Percentiles rank a stretch among this genome's conserved stretches.
Conservation (phyloP, 257 asterid genomes). For the Solanum neorickii region DNA sequence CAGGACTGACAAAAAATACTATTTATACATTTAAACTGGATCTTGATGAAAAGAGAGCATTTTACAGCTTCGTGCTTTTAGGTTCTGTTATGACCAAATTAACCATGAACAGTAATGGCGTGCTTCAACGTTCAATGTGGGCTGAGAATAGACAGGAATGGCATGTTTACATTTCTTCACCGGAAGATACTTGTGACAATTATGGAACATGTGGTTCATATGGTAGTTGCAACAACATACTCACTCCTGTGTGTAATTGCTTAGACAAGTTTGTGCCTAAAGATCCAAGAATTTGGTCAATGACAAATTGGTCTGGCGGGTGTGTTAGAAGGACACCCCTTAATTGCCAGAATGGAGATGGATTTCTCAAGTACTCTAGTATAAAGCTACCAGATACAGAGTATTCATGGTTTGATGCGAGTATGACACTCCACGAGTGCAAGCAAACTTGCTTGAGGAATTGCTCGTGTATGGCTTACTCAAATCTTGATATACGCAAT, state of each 20-base stretch:
- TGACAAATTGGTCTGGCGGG: conserved; percentile 12
- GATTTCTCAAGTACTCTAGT: conserved; percentile 3
- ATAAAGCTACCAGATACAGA: conserved; percentile 19
- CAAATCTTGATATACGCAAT: conserved; percentile 7
- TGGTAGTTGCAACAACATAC: conserved; percentile 14
- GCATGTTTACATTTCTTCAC: background rate
- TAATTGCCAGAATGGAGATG: conserved; percentile 13
- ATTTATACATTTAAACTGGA: background rate
- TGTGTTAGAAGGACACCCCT: conserved; percentile 14
- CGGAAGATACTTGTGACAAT: conserved; percentile 18
- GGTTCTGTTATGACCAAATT: conserved; percentile 10
- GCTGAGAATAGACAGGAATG: conserved; percentile 6
- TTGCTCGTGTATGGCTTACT: conserved; percentile 24
- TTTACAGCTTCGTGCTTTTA: background rate
- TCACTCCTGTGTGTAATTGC: conserved; percentile 16
- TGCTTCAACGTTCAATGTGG: conserved; percentile 5
- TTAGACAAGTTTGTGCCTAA: conserved; percentile 17
- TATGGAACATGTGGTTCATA: conserved; percentile 16
- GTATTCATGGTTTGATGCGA: conserved; percentile 6
- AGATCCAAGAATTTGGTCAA: conserved; percentile 10
- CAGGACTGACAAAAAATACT: background rate
- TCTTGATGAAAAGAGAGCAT: background rate
- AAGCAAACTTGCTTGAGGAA: conserved; percentile 13
- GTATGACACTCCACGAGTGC: conserved; percentile 10
- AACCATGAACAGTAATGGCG: background rate